A percentile compares a stretch with the other conserved stretches of the same genome.
These are phyloP conservation scores for Saccharomycopsis babjevae DNA, from an alignment of 805 yeast species.

Conservation along the genomic window DNA sequence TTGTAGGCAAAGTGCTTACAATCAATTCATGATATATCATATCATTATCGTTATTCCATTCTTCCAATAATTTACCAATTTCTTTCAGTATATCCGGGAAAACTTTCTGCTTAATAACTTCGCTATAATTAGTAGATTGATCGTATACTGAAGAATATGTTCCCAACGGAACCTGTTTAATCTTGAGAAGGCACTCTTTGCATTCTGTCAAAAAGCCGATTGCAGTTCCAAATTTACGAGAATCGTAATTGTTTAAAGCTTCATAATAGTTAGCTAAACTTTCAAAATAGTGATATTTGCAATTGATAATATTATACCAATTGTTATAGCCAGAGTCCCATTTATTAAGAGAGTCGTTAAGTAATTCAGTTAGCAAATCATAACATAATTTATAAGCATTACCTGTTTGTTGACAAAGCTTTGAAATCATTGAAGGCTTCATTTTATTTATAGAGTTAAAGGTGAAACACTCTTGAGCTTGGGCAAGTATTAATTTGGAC, in stretches of 20 bases:
- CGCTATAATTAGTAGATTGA: conserved; percentile 7
- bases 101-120: conserved; percentile 24
- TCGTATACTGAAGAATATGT: conserved; percentile 9
- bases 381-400: conserved; percentile 43
- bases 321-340: conserved; percentile 16
- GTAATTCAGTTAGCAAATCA: conserved; percentile 24
- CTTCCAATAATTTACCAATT: conserved; percentile 25
- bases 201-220: conserved; percentile 38
- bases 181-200: conserved; percentile 29
- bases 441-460: conserved; percentile 45
- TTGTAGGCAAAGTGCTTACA: conserved; percentile 56
- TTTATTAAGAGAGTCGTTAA: conserved; percentile 14
- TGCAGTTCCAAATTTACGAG: conserved; percentile 60
- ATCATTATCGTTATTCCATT: conserved; percentile 74
- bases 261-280: conserved; percentile 54
- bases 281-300: conserved; percentile 45
- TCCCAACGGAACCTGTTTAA: conserved; percentile 27
- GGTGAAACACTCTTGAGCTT: conserved; percentile 79
- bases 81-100: conserved; percentile 27
- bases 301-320: conserved; percentile 44
- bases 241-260: conserved; percentile 42
- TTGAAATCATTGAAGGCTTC: conserved; percentile 53
- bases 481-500: conserved; percentile 61
- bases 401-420: conserved; percentile 56
- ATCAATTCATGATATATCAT: conserved; percentile 73